Evolutionary conservation across 2,329 filamentous ascomycete genomes (phyloP), one percentile per base, ranked within the genome.

Genomic region (Aspergillus fumigatiaffinis): DNA sequence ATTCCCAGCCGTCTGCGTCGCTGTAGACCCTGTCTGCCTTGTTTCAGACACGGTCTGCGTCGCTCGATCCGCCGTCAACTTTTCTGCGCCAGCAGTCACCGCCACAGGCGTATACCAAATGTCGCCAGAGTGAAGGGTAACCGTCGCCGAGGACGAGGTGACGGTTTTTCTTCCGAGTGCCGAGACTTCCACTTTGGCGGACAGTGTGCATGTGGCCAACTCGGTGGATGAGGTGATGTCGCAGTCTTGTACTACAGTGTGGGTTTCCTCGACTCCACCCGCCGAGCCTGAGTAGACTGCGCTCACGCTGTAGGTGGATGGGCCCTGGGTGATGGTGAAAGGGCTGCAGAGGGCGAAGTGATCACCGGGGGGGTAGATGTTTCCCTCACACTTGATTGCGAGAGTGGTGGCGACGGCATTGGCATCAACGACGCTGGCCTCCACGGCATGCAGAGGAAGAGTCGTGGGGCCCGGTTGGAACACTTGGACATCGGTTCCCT

Each of bases 261-360:
- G 8, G 2, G 41, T 58, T 9, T 44, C 59, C 3, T 54, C 35
- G 4, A 55, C 46, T 6, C 58, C 60, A 20, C 23, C 1, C 3
- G 46, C 52, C 25, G 47, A 47, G 25, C 56, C 54, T 3, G 61
- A 21, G 35, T 56, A 58, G 25, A 57, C 51, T n/a, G 60, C 59
- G 21, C 51, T 55, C 23, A 60, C 26, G 25, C 52, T 52, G 35
- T 53, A 63, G 50, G 63, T 66, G 12, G 64, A 66, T 8, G 62
- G 63, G 4, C 64, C 63, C 41, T 62, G 52, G 25, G 62, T 64
- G 3, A 63, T 25, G 51, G 64, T 66, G 10, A 62, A 12, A 1
- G 62, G 63, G 14, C 53, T 54, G 3, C 52, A 38, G 7, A 59
- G 50, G 3, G 28, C 51, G 53, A 63, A 66, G 41, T 9, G n/a